Base-by-base conservation (phyloP, 2,329 filamentous ascomycete genomes). In the Aspergillus udagawae region DNA sequence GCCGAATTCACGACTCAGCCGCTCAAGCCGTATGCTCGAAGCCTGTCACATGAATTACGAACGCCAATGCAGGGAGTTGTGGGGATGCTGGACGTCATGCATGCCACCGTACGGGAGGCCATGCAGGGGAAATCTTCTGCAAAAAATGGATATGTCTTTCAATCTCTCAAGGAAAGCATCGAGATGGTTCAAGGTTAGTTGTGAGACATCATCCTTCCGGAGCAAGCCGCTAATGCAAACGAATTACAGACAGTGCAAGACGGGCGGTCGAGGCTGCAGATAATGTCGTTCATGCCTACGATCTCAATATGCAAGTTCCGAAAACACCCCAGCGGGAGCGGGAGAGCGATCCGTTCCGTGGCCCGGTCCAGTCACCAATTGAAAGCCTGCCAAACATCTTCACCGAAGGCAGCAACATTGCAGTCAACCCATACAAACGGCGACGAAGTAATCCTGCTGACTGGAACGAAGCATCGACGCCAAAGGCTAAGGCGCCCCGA, bases 51-150 rank as follows among this genome's bases (percentile, higher is more conserved):
- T 63, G 87, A 90, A 67, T 71, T 90, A 49, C 79, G 87, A 60
- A 90, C 87, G 3, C 87, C 87, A 1, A 89, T 90, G 86, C 87
- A 90, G 70, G 87, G 87, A 45, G 86, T 90, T 6, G 86, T 90
- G 14, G 87, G 87, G 6, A 90, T 90, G 87, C 75, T 90, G 47
- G 87, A 90, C 73, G 85, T 90, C 59, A 90, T 90, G 86, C 86
- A 89, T 72, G 85, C 86, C 3, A 89, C 86, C 2, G 85, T 90
- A 2, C 80, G 87, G 57, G 87, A 90, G 67, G 84, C 85, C 20
- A 80, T 86, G 7, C 80, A 83, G 59, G 79, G 77, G 41, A 80
- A 83, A 58, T 72, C 74, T 9, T 80, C 83, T 58, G 67, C 80
- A 5, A 76, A 75, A 52, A 74, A 83, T 4, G 79, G 81, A 29